These are phyloP conservation scores for Verticillium longisporum DNA, from an alignment of 2,329 filamentous ascomycete species.

Conservation along the genomic window DNA sequence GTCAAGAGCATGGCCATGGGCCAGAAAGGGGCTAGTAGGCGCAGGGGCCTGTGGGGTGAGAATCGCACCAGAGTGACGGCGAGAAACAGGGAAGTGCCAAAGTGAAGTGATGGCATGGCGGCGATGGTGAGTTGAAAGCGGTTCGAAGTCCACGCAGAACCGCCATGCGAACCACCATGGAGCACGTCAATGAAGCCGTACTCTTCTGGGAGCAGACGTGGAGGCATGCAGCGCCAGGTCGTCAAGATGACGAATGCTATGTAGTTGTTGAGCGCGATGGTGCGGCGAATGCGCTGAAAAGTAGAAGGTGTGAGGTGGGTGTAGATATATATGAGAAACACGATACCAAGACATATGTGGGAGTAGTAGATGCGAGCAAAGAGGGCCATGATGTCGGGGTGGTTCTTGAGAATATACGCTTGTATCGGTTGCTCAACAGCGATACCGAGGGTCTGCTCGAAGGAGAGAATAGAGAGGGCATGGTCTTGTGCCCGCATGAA, in stretches of 20 bases:
- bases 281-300: constrained; percentile 35
- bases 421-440: constrained; percentile 33
- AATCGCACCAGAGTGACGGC: constrained; percentile 26
- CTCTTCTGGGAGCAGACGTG: constrained; percentile 35
- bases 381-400: constrained; percentile 27
- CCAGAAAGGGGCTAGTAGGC: constrained; percentile 32
- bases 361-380: constrained; percentile 37
- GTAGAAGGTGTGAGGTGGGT: constrained; percentile 30
- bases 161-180: constrained; percentile 20
- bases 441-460: constrained; percentile 29
- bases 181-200: constrained; percentile 41
- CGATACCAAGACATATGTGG: constrained; percentile 36
- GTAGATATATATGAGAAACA: constrained; percentile 41
- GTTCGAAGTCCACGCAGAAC: constrained; percentile 34
- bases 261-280: constrained; percentile 39
- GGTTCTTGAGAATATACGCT: constrained; percentile 25
- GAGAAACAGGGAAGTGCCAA: constrained; percentile 31
- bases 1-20: constrained; percentile 33
- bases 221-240: constrained; percentile 39
- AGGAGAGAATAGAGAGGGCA: constrained; percentile 29
- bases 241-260: constrained; percentile 41
- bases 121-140: constrained; percentile 39
- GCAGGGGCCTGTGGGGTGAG: constrained; percentile 29
- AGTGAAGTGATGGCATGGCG: constrained; percentile 42
- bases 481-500: constrained; percentile 30